Base-by-base conservation (phyloP, 352 stramenopile species). In the Phytophthora meadii region DNA sequence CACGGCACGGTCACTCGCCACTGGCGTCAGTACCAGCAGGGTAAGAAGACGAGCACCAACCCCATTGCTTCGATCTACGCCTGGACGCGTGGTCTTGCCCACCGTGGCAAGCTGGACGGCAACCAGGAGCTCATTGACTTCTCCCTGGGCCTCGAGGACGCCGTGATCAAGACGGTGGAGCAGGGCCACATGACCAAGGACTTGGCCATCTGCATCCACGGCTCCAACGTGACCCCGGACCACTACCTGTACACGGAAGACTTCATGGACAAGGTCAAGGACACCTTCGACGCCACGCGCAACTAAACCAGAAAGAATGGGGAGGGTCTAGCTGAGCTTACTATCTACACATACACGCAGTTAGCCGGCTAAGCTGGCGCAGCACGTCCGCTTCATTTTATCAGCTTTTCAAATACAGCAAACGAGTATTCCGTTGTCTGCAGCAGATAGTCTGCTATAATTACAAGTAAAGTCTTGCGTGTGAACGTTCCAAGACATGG, bases 181-280 rank as follows among this genome's bases (percentile, higher is more conserved):
- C 66, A 61, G 51, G 86, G 86, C 51, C 71, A 91, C 71, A 93
- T 94, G 86, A 94, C 86, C 56, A 94, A 94, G 76, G 86, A 94
- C 56, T 58, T 94, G 37, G 86, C 86, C 22, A 87, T 94, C 58
- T 90, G 80, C 66, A 73, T 93, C 61, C 81, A 93, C 70, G 86
- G 75, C 54, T 76, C 69, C 17, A 80, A 78, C 60, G 72, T 84
- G 28, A 84, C 69, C 28, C 66, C 69, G 14, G 76, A 84, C 47
- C 76, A 84, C 63, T 84, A 82, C 61, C 37, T 84, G 46, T 81
- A 79, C 65, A 85, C 74, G 34, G 85, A 91, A 72, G 72, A 88
- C 54, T 95, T 95, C 70, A 91, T 95, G 82, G 85, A 94, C 77
- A 87, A 93, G 71, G 78, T 95, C 70, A 92, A 92, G 79, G 78